These are phyloP conservation scores for Aspergillus nidulans DNA, from an alignment of 495 filamentous ascomycete species.

Conservation along the genomic window DNA sequence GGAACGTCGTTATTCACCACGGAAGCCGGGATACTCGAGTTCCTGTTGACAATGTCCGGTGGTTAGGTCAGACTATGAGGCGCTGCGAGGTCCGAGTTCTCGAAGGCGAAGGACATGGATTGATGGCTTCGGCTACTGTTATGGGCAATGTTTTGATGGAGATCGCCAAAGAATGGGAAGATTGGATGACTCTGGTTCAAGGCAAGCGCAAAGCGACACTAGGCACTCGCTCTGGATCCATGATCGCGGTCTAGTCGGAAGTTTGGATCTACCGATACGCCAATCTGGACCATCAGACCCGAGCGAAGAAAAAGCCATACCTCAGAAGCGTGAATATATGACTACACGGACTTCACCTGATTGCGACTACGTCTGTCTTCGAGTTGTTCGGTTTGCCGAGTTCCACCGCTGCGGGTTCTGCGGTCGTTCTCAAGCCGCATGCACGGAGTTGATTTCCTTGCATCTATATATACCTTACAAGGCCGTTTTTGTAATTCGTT, in stretches of 20 bases:
- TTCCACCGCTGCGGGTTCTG: conserved; percentile 28
- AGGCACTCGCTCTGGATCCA: conserved; percentile 20
- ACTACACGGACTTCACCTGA: background rate
- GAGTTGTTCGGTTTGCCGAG: conserved; percentile 1
- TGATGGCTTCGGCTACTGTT: conserved; percentile 91
- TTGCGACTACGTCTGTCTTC: background rate
- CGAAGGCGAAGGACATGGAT: conserved; percentile 88
- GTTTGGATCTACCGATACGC: background rate
- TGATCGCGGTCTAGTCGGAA: conserved; percentile 16
- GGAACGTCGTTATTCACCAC: conserved; percentile 88
- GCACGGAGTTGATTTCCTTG: background rate
- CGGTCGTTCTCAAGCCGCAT: conserved; percentile 10
- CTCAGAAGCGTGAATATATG: background rate
- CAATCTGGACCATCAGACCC: background rate
- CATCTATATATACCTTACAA: conserved; percentile 12
- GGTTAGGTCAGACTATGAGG: conserved; percentile 91
- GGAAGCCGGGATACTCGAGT: conserved; percentile 88
- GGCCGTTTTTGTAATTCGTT: background rate
- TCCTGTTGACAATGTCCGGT: conserved; percentile 89
- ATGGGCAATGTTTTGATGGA: conserved; percentile 93
- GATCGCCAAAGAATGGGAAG: conserved; percentile 91
- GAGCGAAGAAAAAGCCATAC: background rate
- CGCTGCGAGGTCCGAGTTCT: conserved; percentile 87
- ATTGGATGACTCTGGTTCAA: conserved; percentile 69
- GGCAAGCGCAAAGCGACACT: conserved; percentile 40